Conservation (phyloP, 306 rosid species). For the Quercus dentata region DNA sequence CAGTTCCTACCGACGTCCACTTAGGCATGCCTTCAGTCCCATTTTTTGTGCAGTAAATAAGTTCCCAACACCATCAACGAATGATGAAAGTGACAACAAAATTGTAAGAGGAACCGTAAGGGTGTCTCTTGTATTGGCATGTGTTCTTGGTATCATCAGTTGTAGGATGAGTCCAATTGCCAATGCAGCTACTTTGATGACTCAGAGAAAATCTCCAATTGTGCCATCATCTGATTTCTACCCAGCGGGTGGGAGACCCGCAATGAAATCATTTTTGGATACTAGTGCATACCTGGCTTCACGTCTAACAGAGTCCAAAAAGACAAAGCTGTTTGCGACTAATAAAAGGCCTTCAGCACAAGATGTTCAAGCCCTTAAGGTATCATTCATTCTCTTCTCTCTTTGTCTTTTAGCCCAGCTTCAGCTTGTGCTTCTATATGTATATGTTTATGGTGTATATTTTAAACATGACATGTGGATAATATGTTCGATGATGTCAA, state of each 20-base stretch:
- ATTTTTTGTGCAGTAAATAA: neutral
- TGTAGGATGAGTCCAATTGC: neutral
- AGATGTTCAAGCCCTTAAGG: neutral
- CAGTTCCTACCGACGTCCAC: neutral
- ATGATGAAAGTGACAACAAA: neutral
- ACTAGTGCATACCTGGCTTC: neutral
- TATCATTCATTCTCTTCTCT: neutral
- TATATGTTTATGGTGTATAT: too few species aligned
- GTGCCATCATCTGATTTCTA: neutral
- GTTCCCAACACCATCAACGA: neutral
- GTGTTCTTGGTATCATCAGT: slow-evolving; percentile 18
- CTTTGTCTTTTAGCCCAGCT: neutral
- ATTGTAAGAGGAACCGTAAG: neutral
- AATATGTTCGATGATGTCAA: too few species aligned
- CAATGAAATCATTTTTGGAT: slow-evolving; percentile 2
- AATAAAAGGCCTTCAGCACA: neutral
- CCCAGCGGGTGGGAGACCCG: neutral
- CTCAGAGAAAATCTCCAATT: too few species aligned
- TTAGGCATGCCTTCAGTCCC: neutral
- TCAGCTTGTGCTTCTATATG: too few species aligned
- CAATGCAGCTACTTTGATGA: neutral
- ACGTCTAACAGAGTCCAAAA: neutral
- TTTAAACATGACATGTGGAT: too few species aligned
- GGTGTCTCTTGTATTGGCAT: slow-evolving; percentile 18
- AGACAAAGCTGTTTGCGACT: too few species aligned